Percentiles rank a stretch among this genome's conserved stretches.
These are phyloP conservation scores for Penicillium sp. DNA, from an alignment of 2,329 filamentous ascomycete genomes.

Conservation along the genomic window DNA sequence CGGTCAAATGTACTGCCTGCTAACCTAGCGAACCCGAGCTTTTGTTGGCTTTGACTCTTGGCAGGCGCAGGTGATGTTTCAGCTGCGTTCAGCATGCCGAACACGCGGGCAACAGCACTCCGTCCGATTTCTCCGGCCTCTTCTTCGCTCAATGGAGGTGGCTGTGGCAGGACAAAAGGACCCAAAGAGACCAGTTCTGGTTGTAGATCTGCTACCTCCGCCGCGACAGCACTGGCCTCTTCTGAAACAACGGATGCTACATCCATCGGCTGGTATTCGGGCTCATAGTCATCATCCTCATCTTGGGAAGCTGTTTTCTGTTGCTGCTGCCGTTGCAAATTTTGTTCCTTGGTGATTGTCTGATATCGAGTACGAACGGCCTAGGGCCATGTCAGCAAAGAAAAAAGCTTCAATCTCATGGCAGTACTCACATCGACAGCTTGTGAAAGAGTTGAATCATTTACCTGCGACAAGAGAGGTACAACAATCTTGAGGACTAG, in stretches of 20 bases:
- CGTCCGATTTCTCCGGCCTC: constrained; percentile 72
- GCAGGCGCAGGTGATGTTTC: constrained; percentile 61
- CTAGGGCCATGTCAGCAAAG: constrained; percentile 23
- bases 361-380: constrained; percentile 39
- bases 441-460: constrained; percentile 64
- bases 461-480: constrained; percentile 69
- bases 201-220: constrained; percentile 71
- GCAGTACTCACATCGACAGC: constrained; percentile 62
- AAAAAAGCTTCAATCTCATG: not conserved
- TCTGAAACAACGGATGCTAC: constrained; percentile 22
- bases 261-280: constrained; percentile 75
- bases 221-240: constrained; percentile 67
- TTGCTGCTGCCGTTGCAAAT: constrained; percentile 30
- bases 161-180: constrained; percentile 75
- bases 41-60: constrained; percentile 52
- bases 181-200: constrained; percentile 60
- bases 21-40: constrained; percentile 73
- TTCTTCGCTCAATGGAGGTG: constrained; percentile 68
- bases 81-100: constrained; percentile 70
- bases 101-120: constrained; percentile 71
- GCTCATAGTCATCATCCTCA: constrained; percentile 92
- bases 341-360: constrained; percentile 36
- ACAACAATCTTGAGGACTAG: constrained; percentile 79
- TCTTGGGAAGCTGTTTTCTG: constrained; percentile 42
- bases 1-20: constrained; percentile 80